A percentile compares a stretch with the other conserved stretches of the same genome.
phyloP scores from a whole-genome alignment of 1,284 basidiomycete genomes.

The Tylopilus microsporus region DNA sequence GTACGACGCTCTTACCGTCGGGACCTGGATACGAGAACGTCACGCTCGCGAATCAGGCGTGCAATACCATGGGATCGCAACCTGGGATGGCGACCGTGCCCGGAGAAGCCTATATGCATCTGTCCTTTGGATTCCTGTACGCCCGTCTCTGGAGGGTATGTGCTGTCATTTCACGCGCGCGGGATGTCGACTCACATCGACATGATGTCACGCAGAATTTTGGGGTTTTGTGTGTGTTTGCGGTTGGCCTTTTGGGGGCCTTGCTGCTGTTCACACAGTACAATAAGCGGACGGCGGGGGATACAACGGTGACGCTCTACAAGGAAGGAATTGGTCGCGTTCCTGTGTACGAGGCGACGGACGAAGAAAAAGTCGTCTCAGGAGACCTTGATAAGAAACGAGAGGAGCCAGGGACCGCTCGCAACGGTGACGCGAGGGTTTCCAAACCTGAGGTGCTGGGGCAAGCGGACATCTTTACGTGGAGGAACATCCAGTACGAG shows the following conservation, averaged over 20 bases:
- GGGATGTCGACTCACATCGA: no score
- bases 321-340: no score
- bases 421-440: not conserved
- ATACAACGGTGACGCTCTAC: slow-evolving; percentile 14
- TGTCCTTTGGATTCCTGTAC: slow-evolving; percentile 58
- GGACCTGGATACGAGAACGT: slow-evolving; percentile 54
- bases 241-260: slow-evolving; percentile 41
- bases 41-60: slow-evolving; percentile 52
- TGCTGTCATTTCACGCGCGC: slow-evolving; percentile 8
- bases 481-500: slow-evolving; percentile 57
- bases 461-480: slow-evolving; percentile 53
- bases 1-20: slow-evolving; percentile 47
- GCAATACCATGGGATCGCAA: slow-evolving; percentile 42
- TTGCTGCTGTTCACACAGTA: slow-evolving; percentile 50
- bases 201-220: slow-evolving; percentile 38
- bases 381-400: slow-evolving; percentile 1
- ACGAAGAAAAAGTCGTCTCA: slow-evolving; percentile 17
- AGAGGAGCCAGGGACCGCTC: not conserved
- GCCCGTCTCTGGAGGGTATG: slow-evolving; percentile 63
- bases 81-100: slow-evolving; percentile 18
- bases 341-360: not conserved
- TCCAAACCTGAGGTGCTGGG: slow-evolving; percentile 19
- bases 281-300: slow-evolving; percentile 31
- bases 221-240: slow-evolving; percentile 43
- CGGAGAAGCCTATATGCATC: slow-evolving; percentile 31